Evolutionary conservation across 2,329 filamentous ascomycete species (phyloP), one percentile per base, ranked within the genome.

Genomic region (Neobulgaria alba): DNA sequence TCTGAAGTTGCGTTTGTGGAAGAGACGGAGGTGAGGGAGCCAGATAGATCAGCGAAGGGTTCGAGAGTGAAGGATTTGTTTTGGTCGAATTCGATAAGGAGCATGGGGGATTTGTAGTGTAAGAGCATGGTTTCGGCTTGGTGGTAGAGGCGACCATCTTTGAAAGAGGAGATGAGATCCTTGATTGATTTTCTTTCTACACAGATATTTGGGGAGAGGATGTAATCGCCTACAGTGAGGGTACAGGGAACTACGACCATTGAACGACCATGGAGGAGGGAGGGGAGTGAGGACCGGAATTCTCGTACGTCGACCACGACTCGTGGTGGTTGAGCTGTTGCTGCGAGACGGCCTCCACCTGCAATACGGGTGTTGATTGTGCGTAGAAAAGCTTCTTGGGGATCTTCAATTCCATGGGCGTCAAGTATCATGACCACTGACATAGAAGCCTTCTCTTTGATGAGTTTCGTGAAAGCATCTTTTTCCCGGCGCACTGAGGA

Each of bases 331-430:
- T 89, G 76, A 4, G 87, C 82, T 4, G 89, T 95, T 7, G 89
- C 89, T 5, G 72, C 71, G 1, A 96, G 71, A 33, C 85, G 78
- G 7, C 92, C 92, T 36, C 92, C 92, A 41, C 92, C 92, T 1
- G 92, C 92, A 55, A 98, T 96, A 43, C 92, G 79, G 4, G 92
- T 98, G 64, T 96, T 98, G 61, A 98, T 79, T 3, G 90, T 96
- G 29, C 92, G 83, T 5, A 98, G 73, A 62, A 98, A 96, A 17
- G 82, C 77, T 59, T 96, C 89, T 63, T 96, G 84, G 0, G 88
- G 84, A 49, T 95, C 87, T 53, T 87, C 78, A 36, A 76, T 68
- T 36, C 74, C 76, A 51, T 79, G 74, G 0, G 74, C 65, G 48
- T 90, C 84, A 31, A 78, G 75, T 1, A 81, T 87, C 61, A 95